phyloP scores from a whole-genome alignment of 2,329 filamentous ascomycete genomes.

The Endoconidiophora laricicola region DNA sequence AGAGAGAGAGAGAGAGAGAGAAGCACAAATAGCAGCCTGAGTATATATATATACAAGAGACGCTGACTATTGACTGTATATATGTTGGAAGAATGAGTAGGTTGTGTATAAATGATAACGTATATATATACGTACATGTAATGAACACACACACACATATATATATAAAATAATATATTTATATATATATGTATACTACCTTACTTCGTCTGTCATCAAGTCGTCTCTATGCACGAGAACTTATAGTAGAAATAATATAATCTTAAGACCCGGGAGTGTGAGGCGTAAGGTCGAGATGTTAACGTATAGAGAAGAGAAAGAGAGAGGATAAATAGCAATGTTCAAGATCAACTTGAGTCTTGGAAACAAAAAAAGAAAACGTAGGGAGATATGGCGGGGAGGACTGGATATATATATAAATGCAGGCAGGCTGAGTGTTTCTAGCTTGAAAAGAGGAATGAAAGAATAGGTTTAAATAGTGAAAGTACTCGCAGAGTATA shows the following conservation, averaged over 20 bases:
- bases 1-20: neutral
- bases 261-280: too few species aligned
- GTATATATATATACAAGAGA: neutral
- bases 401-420: neutral
- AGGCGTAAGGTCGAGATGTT: neutral
- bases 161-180: too few species aligned
- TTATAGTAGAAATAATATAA: too few species aligned
- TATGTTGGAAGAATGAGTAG: neutral
- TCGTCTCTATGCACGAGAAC: too few species aligned
- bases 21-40: neutral
- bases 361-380: too few species aligned
- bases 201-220: too few species aligned
- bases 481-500: neutral
- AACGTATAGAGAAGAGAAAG: constrained; percentile 7
- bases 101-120: too few species aligned
- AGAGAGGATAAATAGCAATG: constrained; percentile 2
- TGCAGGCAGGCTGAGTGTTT: neutral
- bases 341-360: constrained; percentile 2
- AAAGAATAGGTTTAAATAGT: neutral
- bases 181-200: too few species aligned
- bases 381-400: neutral
- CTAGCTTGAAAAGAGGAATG: neutral
- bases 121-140: too few species aligned
- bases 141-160: too few species aligned
- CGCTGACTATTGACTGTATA: neutral